A percentile compares a stretch with the other conserved stretches of the same genome.
Evolutionary conservation across 352 stramenopile genomes (phyloP).

Genomic region (Pythium dissimile): DNA sequence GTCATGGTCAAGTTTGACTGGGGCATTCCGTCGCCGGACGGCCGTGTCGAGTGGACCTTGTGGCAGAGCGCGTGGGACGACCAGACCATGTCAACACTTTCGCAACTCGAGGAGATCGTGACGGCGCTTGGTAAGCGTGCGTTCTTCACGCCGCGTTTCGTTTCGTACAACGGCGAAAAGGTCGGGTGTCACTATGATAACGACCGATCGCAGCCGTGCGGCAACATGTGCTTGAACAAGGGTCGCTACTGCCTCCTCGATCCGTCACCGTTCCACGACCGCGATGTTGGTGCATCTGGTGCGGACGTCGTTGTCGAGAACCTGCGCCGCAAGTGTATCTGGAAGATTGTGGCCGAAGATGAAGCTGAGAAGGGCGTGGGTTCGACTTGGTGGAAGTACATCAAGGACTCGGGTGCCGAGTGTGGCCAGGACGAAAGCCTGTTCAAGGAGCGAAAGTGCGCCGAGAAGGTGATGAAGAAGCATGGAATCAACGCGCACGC

Average conservation of each 20-base stretch:
- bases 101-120: conserved; percentile 80
- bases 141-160: conserved; percentile 96
- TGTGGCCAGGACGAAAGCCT: conserved; percentile 83
- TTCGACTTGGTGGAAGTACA: conserved; percentile 94
- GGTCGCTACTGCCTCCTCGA: conserved; percentile 96
- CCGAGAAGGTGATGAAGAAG: conserved; percentile 89
- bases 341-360: conserved; percentile 79
- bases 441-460: conserved; percentile 88
- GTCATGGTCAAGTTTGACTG: conserved; percentile 95
- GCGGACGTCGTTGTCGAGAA: conserved; percentile 94
- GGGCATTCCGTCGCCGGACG: conserved; percentile 91
- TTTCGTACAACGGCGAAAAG: conserved; percentile 94
- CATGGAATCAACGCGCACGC: conserved; percentile 75
- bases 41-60: conserved; percentile 95
- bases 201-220: conserved; percentile 78
- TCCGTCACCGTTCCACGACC: conserved; percentile 92
- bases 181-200: conserved; percentile 87
- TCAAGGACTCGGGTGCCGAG: conserved; percentile 86
- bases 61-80: conserved; percentile 95
- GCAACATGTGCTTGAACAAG: conserved; percentile 97
- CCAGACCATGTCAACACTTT: conserved; percentile 72
- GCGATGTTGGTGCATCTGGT: conserved; percentile 88
- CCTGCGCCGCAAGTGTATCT: conserved; percentile 94
- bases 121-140: conserved; percentile 86
- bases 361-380: conserved; percentile 83